Evolutionary conservation across 768 basidiomycete species (phyloP).

Genomic region (Lyophyllum atratum): DNA sequence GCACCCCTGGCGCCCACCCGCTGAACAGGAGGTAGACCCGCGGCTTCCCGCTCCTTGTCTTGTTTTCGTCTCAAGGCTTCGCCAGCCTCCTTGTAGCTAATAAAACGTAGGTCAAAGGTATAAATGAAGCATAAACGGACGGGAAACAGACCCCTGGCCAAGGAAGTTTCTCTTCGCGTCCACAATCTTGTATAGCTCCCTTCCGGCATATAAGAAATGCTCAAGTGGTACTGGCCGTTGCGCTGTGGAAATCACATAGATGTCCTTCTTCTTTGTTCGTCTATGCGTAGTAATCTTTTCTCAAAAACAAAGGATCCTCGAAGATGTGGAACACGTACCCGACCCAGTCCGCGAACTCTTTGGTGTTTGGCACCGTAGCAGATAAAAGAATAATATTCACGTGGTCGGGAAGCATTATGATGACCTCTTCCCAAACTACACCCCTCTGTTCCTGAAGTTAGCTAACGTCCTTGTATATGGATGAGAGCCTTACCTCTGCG

Average conservation of each 20-base stretch:
- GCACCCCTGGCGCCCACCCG: conserved; percentile 81
- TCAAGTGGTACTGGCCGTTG: conserved; percentile 97
- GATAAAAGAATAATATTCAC: conserved; percentile 97
- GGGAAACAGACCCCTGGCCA: conserved; percentile 58
- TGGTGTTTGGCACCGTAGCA: conserved; percentile 97
- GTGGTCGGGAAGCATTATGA: conserved; percentile 99
- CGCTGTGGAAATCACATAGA: conserved; percentile 96
- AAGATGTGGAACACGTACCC: conserved; percentile 59
- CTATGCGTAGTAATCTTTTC: conserved; percentile 41
- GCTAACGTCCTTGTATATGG: not conserved
- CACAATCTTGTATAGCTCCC: conserved; percentile 91
- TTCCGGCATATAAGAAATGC: conserved; percentile 94
- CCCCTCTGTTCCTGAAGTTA: conserved; percentile 64
- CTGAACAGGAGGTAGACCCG: conserved; percentile 85
- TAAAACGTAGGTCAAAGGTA: not conserved
- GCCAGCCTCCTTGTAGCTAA: conserved; percentile 86
- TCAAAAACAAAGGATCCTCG: not conserved
- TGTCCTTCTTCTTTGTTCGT: conserved; percentile 98
- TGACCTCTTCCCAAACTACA: conserved; percentile 99
- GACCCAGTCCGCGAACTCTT: conserved; percentile 99
- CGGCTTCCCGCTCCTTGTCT: conserved; percentile 97
- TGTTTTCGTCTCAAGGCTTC: conserved; percentile 92
- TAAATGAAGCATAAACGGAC: not conserved
- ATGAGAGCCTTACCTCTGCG: conserved; percentile 69
- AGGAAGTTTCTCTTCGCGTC: conserved; percentile 77